Evolutionary conservation across 306 rosid species (phyloP), one percentile per base, ranked within the genome.

Genomic region (Pterocarpus macrocarpus): DNA sequence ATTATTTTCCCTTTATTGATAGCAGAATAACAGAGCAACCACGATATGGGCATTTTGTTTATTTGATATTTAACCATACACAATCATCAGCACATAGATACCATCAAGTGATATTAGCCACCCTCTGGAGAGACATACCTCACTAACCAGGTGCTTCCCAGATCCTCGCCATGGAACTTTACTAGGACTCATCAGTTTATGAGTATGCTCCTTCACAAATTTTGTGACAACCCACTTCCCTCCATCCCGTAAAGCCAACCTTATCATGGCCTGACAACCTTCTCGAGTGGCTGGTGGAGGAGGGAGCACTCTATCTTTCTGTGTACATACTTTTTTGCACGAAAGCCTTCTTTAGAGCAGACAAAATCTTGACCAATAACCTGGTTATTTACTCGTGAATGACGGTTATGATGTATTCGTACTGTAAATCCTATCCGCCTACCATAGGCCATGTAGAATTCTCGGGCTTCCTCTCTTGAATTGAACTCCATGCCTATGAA

Each of bases 301-400:
- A 75, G 96, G 93, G 67, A 91, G 93, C 80, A 91, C 88, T 84
- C 96, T 85, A 80, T 91, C 93, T 85, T 91, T 83, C 93, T 70
- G 83, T 86, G 86, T 9, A 85, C 87, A 88, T 91, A 91, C 80
- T 91, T 91, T 49, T 89, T 89, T 71, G 93, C 93, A 52, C 93
- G 95, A 73, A 86, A 91, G 7, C 95, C 95, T 89, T 91, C 91
- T 81, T 89, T 91, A 2, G 95, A 91, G 73, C 95, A 91, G 41
- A 91, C 95, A 86, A 91, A 89, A 89, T 89, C 95, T 80, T 91
- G 95, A 79, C 93, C 93, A 69, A 91, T 89, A 63, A 91, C 89
- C 74, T 89, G 89, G 77, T 89, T 89, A 80, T 86, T 91, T 49
- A 91, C 90, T 81, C 93, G 83, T 30, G 95, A 89, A 64, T 93